Base-by-base conservation (phyloP, 345 rosid genomes). In the Xanthoceras sorbifolium region DNA sequence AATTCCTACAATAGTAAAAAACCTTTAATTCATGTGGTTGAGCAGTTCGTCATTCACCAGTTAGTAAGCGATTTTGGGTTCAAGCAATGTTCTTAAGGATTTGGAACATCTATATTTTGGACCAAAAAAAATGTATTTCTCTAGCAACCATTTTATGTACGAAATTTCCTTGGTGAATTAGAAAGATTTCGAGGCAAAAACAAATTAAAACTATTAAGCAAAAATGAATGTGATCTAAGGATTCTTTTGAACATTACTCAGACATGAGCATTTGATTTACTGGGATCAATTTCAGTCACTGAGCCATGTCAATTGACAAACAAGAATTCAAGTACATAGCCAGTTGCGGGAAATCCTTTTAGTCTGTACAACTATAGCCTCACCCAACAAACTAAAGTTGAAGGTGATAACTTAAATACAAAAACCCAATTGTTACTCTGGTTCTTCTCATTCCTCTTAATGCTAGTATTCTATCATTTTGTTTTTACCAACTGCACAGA, bases 401-500 rank as follows among this genome's bases (percentile, higher is more conserved):
- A 44, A 50, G 38, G 68, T 34, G 38, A 73, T 32, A 3, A 5
- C 22, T 22, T 17, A 8, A 26, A 29, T n/a, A n/a, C n/a, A 54
- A 4, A 11, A 0, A 67, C 10, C 22, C 36, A 46, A 31, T 9
- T 25, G 17, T 63, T 26, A 48, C 73, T 61, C n/a, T n/a, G 7
- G 25, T 76, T 72, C 59, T 79, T 38, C 61, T 46, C 9, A 55
- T 29, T 42, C 29, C 32, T 73, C 32, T 54, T 12, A 50, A 68
- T 67, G 64, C 64, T 28, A 65, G 64, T 36, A n/a, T 64, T 59
- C 50, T 72, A 20, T 40, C 60, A 64, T 62, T 14, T 48, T 36
- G 23, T 15, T 42, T 25, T 69, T 52, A 69, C 55, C 34, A 79
- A 3, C 75, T 36, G 11, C 61, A n/a, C 10, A 15, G n/a, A 69